Base-by-base conservation (phyloP, 495 filamentous ascomycete genomes). In the Astrothelium subdiscretum region DNA sequence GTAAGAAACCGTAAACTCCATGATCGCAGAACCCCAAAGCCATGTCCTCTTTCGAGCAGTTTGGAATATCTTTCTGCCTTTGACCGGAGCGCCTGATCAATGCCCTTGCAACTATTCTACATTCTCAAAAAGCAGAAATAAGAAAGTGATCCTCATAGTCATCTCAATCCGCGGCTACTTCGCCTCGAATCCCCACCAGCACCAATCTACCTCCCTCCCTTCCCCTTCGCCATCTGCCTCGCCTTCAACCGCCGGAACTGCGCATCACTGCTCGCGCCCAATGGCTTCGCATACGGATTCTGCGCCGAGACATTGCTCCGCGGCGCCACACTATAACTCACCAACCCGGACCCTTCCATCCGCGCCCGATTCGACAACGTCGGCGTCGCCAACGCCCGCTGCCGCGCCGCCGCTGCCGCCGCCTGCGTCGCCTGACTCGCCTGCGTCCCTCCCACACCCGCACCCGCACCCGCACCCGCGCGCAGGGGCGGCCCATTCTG, bases 241-340 rank as follows among this genome's bases (percentile, higher is more conserved):
- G 83, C 82, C 65, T 85, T 88, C 82, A 95, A 89, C 75, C 81
- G 85, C 68, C 87, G 81, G 78, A 95, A 92, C 26, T 88, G 87
- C 68, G 91, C 89, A 70, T 89, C 81, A 58, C 88, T 88, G 63
- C 82, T 82, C 43, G 85, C 80, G 31, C 89, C 90, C 69, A 90
- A 76, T 4, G 87, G 87, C 66, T 84, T 81, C 51, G 78, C 76
- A 67, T 78, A 81, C 57, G 75, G 75, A 61, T 77, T 79, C 48
- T 79, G 75, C 31, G 75, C 74, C 31, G 81, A 72, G 40, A 79
- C 70, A 35, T 78, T 83, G 66, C 79, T 84, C 67, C 77, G 80
- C 18, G 91, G 91, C 35, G 88, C 91, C 66, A 95, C 80, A 0
- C 85, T 89, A 71, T 96, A 96, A 64, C 83, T 91, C 40, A 85